Percentiles rank a stretch among this genome's conserved stretches.
Conservation (phyloP, 2,329 filamentous ascomycete species). For the Trichoderma arundinaceum region DNA sequence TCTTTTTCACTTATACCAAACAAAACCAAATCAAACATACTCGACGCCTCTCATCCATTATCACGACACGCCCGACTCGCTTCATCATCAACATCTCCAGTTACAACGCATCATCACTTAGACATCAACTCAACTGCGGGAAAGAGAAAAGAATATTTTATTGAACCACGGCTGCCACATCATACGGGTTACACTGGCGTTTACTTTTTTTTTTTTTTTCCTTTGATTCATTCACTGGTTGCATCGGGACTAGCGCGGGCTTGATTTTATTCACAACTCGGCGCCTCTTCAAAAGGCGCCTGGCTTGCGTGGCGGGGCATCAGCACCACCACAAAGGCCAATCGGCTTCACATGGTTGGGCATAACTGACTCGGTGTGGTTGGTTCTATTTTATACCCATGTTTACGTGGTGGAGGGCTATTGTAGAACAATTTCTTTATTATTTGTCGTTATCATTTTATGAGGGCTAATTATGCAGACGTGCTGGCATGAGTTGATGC, state of each 20-base stretch:
- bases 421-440: not conserved
- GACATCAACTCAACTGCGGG: constrained; percentile 15
- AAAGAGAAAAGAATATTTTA: constrained; percentile 23
- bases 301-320: not conserved
- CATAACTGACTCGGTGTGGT: constrained; percentile 6
- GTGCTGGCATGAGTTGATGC: constrained; percentile 3
- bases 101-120: constrained; percentile 21
- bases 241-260: constrained; percentile 24
- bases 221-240: constrained; percentile 27
- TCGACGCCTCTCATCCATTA: not conserved
- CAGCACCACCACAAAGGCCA: no score
- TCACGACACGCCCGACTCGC: constrained; percentile 2
- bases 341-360: constrained; percentile 14
- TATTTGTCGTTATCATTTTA: constrained; percentile 17
- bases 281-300: not conserved
- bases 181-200: constrained; percentile 25
- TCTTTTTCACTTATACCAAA: not conserved
- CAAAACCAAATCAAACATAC: not conserved
- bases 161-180: constrained; percentile 3
- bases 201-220: not conserved
- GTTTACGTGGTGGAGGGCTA: not conserved
- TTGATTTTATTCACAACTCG: not conserved
- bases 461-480: constrained; percentile 15
- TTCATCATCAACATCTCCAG: constrained; percentile 15
- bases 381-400: constrained; percentile 13